phyloP scores from a whole-genome alignment of 1,284 basidiomycete genomes.

The Sporisorium scitamineum region DNA sequence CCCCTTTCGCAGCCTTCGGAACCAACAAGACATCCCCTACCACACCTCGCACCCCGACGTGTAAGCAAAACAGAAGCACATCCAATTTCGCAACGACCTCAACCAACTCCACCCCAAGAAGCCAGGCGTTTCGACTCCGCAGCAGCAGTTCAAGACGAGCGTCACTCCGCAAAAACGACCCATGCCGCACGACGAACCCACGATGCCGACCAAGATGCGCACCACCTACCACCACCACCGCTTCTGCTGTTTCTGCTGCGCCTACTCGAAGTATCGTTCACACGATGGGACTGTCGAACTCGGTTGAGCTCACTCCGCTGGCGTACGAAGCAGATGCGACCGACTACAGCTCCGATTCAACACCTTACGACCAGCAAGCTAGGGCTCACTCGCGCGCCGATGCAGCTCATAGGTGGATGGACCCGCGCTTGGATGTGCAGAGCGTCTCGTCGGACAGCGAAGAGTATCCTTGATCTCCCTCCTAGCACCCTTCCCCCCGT shows the following conservation, averaged over 20 bases:
- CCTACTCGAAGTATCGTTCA: background rate
- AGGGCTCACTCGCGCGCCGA: background rate
- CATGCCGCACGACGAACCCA: background rate
- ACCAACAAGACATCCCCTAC: background rate
- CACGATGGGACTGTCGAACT: background rate
- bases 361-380: background rate
- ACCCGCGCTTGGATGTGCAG: background rate
- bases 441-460: background rate
- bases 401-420: background rate
- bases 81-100: background rate
- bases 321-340: background rate
- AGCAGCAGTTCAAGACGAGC: background rate
- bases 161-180: background rate
- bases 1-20: background rate
- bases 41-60: background rate
- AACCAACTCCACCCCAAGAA: background rate
- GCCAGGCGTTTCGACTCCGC: background rate
- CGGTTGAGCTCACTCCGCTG: background rate
- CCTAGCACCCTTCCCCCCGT: too few relatives aligned
- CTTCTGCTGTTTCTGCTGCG: background rate
- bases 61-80: background rate
- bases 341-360: background rate
- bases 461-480: background rate
- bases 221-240: background rate
- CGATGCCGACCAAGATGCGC: conserved; percentile 1